Percentiles rank a stretch among this genome's conserved stretches.
Evolutionary conservation across 192 early-diverging fungal species (phyloP).

Genomic region (Martensiomyces pterosporus): DNA sequence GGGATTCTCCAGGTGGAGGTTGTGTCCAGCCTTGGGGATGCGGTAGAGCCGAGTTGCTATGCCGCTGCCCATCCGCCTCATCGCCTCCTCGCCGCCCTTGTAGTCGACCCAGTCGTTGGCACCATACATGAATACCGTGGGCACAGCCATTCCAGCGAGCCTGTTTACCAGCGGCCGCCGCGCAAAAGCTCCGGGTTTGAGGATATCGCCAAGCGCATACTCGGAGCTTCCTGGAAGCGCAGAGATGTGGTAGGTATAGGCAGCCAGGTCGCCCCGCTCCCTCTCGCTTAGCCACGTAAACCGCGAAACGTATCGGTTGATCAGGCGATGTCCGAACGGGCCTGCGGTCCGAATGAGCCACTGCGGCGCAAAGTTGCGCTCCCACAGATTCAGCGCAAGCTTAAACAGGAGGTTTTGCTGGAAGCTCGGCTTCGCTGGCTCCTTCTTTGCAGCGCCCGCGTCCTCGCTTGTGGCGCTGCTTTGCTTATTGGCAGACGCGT

Average conservation of each 20-base stretch:
- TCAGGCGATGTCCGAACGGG: constrained; percentile 66
- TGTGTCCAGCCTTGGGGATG: constrained; percentile 69
- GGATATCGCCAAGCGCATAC: constrained; percentile 69
- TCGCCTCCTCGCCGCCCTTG: constrained; percentile 60
- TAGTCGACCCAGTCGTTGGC: constrained; percentile 89
- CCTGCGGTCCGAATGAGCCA: constrained; percentile 70
- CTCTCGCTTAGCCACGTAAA: constrained; percentile 64
- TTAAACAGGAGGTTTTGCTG: constrained; percentile 22
- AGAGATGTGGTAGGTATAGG: constrained; percentile 80
- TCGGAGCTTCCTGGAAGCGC: constrained; percentile 77
- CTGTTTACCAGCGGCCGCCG: constrained; percentile 68
- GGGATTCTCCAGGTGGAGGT: constrained; percentile 85
- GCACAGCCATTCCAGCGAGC: constrained; percentile 60
- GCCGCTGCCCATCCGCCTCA: constrained; percentile 54
- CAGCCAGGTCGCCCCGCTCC: constrained; percentile 65
- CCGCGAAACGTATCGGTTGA: constrained; percentile 53
- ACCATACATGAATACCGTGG: constrained; percentile 77
- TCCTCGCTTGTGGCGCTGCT: constrained; percentile 35
- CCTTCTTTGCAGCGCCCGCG: constrained; percentile 1
- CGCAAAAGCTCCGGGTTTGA: constrained; percentile 81
- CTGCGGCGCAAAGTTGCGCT: constrained; percentile 76
- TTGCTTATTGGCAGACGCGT: too few relatives aligned
- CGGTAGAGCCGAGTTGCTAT: constrained; percentile 36
- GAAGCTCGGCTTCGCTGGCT: constrained; percentile 29
- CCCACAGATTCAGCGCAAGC: constrained; percentile 59